A percentile compares a stretch with the other conserved stretches of the same genome.
Conservation (phyloP, 2,329 filamentous ascomycete genomes). For the Emmonsiellopsis sp. region DNA sequence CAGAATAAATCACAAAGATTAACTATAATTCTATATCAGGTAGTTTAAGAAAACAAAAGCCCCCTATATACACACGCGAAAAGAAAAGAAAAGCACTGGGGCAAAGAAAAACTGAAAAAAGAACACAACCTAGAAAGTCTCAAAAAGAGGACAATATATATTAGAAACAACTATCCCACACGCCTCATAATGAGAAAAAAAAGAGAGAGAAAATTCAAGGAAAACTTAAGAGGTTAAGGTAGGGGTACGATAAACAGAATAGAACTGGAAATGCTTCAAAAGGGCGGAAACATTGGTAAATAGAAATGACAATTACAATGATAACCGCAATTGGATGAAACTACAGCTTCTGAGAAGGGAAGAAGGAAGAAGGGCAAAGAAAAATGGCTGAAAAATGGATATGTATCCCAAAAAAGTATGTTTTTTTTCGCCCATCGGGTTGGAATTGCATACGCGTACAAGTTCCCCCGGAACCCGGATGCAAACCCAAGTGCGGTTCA, state of each 20-base stretch:
- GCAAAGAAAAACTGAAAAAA: not conserved
- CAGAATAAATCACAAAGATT: too few species aligned
- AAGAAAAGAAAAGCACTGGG: not conserved
- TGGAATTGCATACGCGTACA: not conserved
- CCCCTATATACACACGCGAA: too few species aligned
- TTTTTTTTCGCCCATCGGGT: not conserved
- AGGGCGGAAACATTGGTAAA: not conserved
- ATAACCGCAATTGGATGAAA: too few species aligned
- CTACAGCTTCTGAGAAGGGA: too few species aligned
- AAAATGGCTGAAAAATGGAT: not conserved
- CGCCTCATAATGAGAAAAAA: not conserved
- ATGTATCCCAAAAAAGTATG: not conserved
- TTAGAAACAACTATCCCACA: not conserved
- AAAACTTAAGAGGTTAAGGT: not conserved
- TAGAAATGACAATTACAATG: not conserved
- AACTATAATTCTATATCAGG: too few species aligned
- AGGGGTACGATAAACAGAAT: not conserved
- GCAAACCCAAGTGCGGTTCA: too few species aligned
- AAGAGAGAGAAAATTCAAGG: not conserved
- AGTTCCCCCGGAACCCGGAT: too few species aligned
- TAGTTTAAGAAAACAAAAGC: too few species aligned
- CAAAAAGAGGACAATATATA: not conserved
- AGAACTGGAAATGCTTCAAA: not conserved
- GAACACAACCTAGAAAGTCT: not conserved
- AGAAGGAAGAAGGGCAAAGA: not conserved